phyloP scores from a whole-genome alignment of 1,284 basidiomycete species.

The Sporisorium sorghi region DNA sequence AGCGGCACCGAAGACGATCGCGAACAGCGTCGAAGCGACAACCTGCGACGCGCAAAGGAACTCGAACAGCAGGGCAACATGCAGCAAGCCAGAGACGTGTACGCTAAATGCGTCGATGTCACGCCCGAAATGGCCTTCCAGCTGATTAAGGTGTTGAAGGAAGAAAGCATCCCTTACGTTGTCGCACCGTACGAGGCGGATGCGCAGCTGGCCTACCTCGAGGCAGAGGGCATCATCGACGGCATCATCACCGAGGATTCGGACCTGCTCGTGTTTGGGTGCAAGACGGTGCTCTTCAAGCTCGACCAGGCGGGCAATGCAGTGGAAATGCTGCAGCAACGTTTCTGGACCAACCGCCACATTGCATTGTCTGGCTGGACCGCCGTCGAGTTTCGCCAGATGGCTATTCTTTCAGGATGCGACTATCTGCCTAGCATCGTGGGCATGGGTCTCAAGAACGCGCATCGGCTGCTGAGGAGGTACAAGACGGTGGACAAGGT shows the following conservation, averaged over 20 bases:
- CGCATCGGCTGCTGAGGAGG: slow-evolving; percentile 82
- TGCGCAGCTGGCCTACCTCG: slow-evolving; percentile 93
- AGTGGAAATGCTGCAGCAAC: slow-evolving; percentile 80
- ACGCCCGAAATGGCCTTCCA: slow-evolving; percentile 98
- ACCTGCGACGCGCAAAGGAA: slow-evolving; percentile 76
- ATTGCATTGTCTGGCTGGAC: slow-evolving; percentile 89
- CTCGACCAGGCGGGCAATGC: slow-evolving; percentile 74
- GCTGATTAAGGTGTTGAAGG: slow-evolving; percentile 83
- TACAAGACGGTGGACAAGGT: slow-evolving; percentile 89
- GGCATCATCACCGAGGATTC: slow-evolving; percentile 98
- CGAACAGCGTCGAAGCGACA: slow-evolving; percentile 77
- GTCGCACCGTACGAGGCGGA: slow-evolving; percentile 99
- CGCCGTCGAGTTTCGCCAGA: slow-evolving; percentile 86
- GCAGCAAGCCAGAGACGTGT: slow-evolving; percentile 85
- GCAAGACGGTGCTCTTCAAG: slow-evolving; percentile 74
- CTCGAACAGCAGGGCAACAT: slow-evolving; percentile 82
- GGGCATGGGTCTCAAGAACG: slow-evolving; percentile 79
- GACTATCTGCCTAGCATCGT: slow-evolving; percentile 78
- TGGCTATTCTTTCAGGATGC: slow-evolving; percentile 97
- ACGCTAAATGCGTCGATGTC: slow-evolving; percentile 91
- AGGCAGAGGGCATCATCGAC: slow-evolving; percentile 83
- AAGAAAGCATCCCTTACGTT: slow-evolving; percentile 74
- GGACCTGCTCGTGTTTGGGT: slow-evolving; percentile 96
- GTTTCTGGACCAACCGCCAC: slow-evolving; percentile 80
- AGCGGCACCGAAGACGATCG: slow-evolving; percentile 86